Percentiles rank a stretch among this genome's conserved stretches.
Conservation (phyloP, 2,329 filamentous ascomycete species). For the Paecilomyces dactylethromorphus region DNA sequence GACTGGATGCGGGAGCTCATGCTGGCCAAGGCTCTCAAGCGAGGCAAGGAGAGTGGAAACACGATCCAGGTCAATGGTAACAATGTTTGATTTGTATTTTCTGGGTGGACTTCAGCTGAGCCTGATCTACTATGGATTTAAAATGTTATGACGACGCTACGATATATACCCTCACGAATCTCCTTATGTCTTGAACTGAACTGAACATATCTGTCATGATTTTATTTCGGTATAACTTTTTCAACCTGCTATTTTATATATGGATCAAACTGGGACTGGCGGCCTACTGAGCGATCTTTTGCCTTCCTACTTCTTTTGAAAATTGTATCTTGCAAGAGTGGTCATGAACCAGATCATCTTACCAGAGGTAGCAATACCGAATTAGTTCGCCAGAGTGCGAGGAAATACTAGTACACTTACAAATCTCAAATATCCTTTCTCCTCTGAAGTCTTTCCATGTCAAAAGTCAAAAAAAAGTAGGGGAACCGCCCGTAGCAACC, state of each 20-base stretch:
- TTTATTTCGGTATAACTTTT: not conserved
- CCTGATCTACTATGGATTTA: no score
- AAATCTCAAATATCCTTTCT: not conserved
- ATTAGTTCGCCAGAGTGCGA: not conserved
- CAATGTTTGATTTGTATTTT: conserved; percentile 13
- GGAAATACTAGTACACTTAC: not conserved
- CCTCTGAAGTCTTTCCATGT: not conserved
- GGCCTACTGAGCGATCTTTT: not conserved
- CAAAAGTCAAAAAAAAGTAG: not conserved
- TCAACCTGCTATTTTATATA: not conserved
- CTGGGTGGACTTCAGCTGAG: no score
- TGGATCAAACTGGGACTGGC: not conserved
- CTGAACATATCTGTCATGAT: not conserved
- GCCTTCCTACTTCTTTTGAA: not conserved
- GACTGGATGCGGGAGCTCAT: conserved; percentile 64
- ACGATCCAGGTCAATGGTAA: conserved; percentile 23
- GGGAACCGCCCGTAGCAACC: not conserved
- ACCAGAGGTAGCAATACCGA: not conserved
- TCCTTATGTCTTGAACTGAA: not conserved
- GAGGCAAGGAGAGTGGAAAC: conserved; percentile 23
- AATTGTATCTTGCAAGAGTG: not conserved
- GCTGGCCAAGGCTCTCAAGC: conserved; percentile 36
- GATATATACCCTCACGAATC: not conserved
- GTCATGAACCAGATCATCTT: not conserved
- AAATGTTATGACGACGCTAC: not conserved